phyloP scores from a whole-genome alignment of 108 stramenopile species.

The Schizochytrium sp. region DNA sequence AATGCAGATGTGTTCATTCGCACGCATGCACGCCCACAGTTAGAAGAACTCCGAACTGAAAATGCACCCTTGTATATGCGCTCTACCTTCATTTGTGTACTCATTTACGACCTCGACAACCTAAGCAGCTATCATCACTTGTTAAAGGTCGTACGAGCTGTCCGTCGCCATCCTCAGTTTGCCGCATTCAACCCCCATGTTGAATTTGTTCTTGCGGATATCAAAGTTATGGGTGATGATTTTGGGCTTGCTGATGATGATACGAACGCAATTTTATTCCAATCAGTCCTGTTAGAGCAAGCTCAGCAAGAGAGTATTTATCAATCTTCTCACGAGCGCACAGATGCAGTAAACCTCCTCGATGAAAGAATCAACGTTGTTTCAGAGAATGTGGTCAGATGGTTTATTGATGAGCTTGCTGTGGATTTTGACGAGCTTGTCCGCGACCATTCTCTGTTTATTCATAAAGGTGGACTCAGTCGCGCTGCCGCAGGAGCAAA shows the following conservation, averaged over 20 bases:
- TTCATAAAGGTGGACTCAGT: neutral
- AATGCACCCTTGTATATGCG: neutral
- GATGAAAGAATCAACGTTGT: neutral
- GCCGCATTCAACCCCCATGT: neutral
- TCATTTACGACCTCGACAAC: neutral
- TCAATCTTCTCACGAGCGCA: neutral
- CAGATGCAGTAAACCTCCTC: neutral
- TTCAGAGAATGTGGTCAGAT: neutral
- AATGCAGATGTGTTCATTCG: neutral
- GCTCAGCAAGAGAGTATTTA: neutral
- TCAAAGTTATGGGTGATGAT: neutral
- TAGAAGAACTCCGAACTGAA: neutral
- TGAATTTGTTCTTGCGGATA: neutral
- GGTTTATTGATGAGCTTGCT: neutral
- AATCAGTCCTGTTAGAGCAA: neutral
- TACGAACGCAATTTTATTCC: neutral
- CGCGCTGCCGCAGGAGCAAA: neutral
- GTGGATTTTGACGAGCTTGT: neutral
- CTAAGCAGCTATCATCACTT: neutral
- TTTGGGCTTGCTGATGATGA: neutral
- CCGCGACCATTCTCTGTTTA: conserved; percentile 8
- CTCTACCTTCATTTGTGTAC: neutral
- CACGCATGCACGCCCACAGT: neutral
- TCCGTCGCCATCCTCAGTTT: neutral
- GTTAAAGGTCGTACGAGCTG: neutral